These are phyloP conservation scores for Saccharomyces hybrid DNA, from an alignment of 1,139 yeast species.

Conservation along the genomic window DNA sequence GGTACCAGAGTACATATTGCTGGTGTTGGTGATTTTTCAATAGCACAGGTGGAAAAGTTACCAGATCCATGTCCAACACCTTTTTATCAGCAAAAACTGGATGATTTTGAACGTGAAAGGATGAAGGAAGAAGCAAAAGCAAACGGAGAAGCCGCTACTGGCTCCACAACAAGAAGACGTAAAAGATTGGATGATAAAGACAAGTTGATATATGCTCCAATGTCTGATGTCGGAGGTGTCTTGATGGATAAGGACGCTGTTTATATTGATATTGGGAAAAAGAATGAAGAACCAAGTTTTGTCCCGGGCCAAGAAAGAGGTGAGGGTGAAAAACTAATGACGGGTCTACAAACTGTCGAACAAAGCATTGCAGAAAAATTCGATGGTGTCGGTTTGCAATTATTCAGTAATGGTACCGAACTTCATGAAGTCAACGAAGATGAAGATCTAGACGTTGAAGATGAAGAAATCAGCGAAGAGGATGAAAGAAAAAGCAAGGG, in stretches of 20 bases:
- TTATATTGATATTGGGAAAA: constrained; percentile 77
- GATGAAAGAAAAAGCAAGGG: constrained; percentile 42
- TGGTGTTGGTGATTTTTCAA: constrained; percentile 86
- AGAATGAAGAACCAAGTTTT: constrained; percentile 41
- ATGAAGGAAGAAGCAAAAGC: constrained; percentile 45
- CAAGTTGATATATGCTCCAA: constrained; percentile 94
- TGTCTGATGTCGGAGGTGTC: constrained; percentile 99
- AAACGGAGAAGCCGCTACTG: constrained; percentile 36
- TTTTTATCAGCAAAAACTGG: constrained; percentile 74
- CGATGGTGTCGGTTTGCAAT: constrained; percentile 64
- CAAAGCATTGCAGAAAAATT: constrained; percentile 56
- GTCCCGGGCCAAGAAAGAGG: constrained; percentile 67
- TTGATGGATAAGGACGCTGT: constrained; percentile 96
- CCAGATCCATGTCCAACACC: constrained; percentile 99
- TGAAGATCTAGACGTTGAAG: constrained; percentile 36
- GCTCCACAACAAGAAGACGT: constrained; percentile 60
- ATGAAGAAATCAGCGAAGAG: constrained; percentile 32
- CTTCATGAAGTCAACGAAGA: constrained; percentile 39
- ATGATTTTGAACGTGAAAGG: constrained; percentile 66
- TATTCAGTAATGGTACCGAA: constrained; percentile 56
- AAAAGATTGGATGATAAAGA: constrained; percentile 90
- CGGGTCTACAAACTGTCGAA: constrained; percentile 66
- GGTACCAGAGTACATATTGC: constrained; percentile 87
- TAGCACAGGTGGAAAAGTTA: constrained; percentile 70
- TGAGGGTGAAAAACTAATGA: constrained; percentile 74